Percentiles rank a stretch among this genome's conserved stretches.
phyloP scores from a whole-genome alignment of 495 filamentous ascomycete genomes.

The Penicillium verhagenii region DNA sequence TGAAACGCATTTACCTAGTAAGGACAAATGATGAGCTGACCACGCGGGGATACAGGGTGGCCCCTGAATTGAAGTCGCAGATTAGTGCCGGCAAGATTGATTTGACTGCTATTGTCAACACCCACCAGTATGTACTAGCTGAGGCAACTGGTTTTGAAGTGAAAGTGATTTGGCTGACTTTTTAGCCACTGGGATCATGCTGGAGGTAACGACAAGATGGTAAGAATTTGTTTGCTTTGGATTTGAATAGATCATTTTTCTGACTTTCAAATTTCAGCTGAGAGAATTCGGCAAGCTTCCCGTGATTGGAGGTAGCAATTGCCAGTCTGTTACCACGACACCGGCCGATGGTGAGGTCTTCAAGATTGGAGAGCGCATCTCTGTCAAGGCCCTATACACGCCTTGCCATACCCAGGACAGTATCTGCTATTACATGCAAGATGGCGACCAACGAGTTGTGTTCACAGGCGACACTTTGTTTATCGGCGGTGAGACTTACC shows the following conservation, averaged over 20 bases:
- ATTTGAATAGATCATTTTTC: not conserved
- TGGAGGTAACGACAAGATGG: conserved; percentile 82
- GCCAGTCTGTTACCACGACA: conserved; percentile 71
- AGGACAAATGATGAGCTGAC: conserved; percentile 3
- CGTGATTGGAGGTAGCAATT: conserved; percentile 86
- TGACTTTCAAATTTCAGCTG: conserved; percentile 54
- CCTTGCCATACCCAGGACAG: conserved; percentile 98
- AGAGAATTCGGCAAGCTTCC: conserved; percentile 63
- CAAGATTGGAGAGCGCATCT: conserved; percentile 77
- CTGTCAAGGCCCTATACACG: conserved; percentile 86
- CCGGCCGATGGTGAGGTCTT: conserved; percentile 74
- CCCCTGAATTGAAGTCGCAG: conserved; percentile 72
- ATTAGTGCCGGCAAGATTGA: conserved; percentile 72
- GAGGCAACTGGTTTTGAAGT: not conserved
- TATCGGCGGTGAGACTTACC: conserved; percentile 65
- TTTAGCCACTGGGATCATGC: conserved; percentile 90
- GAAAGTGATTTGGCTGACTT: not conserved
- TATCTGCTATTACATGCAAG: conserved; percentile 88
- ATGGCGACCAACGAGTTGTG: conserved; percentile 74
- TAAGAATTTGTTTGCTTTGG: conserved; percentile 21
- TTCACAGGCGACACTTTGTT: conserved; percentile 98
- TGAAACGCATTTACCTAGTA: not conserved
- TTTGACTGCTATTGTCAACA: conserved; percentile 87
- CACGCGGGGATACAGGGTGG: conserved; percentile 59
- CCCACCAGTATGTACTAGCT: conserved; percentile 81